phyloP scores from a whole-genome alignment of 768 basidiomycete genomes.

The Amanita inopinata region DNA sequence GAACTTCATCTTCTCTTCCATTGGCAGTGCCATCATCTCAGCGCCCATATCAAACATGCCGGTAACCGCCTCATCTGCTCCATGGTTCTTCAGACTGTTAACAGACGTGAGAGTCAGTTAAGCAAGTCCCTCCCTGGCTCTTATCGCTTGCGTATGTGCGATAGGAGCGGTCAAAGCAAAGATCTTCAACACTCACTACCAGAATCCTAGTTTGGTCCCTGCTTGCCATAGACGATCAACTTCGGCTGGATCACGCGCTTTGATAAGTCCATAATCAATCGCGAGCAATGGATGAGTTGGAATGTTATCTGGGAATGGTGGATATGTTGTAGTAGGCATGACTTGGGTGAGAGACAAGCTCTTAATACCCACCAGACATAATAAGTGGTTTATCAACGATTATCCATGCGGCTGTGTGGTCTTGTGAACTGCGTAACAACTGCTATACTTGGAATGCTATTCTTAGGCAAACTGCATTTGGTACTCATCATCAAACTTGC shows the following conservation, averaged over 20 bases:
- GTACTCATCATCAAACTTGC: too few relatives aligned
- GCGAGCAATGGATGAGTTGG: conserved; percentile 46
- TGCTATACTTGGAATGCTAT: too few relatives aligned
- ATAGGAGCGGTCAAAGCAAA: too few relatives aligned
- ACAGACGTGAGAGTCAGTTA: background rate
- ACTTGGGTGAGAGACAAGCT: too few relatives aligned
- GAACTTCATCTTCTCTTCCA: conserved; percentile 48
- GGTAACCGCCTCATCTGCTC: conserved; percentile 34
- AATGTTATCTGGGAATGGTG: conserved; percentile 42
- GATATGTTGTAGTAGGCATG: conserved; percentile 9
- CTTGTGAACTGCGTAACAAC: too few relatives aligned
- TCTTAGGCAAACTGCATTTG: too few relatives aligned
- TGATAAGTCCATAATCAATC: conserved; percentile 43
- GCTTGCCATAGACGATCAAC: conserved; percentile 46
- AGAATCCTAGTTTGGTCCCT: conserved; percentile 51
- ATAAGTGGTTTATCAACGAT: too few relatives aligned
- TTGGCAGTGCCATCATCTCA: conserved; percentile 41
- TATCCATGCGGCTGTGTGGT: too few relatives aligned
- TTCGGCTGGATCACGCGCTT: conserved; percentile 30
- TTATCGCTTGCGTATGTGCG: too few relatives aligned
- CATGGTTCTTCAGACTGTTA: conserved; percentile 46
- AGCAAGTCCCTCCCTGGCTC: too few relatives aligned
- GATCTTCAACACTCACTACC: conserved; percentile 46
- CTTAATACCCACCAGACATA: too few relatives aligned
- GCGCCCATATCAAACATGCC: conserved; percentile 48